A percentile compares a stretch with the other conserved stretches of the same genome.
Conservation (phyloP, 1,139 yeast genomes). For the Diutina catenulata region DNA sequence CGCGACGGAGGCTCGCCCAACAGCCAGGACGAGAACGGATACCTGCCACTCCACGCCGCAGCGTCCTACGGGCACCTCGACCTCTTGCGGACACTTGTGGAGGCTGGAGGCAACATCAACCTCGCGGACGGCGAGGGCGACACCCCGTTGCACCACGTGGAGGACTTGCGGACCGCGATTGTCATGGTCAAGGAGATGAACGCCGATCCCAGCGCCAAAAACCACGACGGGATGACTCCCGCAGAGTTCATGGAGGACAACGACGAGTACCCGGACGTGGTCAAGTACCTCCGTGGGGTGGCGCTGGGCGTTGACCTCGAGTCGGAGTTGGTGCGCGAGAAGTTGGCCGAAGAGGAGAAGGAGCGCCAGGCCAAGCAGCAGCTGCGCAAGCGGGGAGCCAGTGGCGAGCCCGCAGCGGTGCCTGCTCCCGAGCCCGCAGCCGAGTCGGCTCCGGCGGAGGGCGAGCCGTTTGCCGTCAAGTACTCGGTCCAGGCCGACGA, state of each 20-base stretch:
- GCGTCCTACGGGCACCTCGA: slow-evolving; percentile 82
- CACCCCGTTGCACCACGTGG: slow-evolving; percentile 88
- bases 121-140: slow-evolving; percentile 85
- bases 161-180: slow-evolving; percentile 54
- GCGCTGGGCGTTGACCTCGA: neutral
- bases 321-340: slow-evolving; percentile 24
- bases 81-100: slow-evolving; percentile 46
- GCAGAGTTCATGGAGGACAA: slow-evolving; percentile 68
- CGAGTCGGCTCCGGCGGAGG: slow-evolving; percentile 10
- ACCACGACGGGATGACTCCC: slow-evolving; percentile 64
- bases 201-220: slow-evolving; percentile 54
- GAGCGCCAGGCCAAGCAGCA: neutral
- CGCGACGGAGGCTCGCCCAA: slow-evolving; percentile 48
- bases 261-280: slow-evolving; percentile 73
- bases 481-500: slow-evolving; percentile 41
- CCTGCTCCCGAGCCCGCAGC: slow-evolving; percentile 6
- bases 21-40: slow-evolving; percentile 81
- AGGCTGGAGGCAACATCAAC: slow-evolving; percentile 67
- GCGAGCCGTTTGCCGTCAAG: slow-evolving; percentile 34
- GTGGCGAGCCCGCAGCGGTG: too few relatives aligned
- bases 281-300: slow-evolving; percentile 40
- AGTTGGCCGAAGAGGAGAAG: slow-evolving; percentile 11
- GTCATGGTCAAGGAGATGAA: slow-evolving; percentile 50
- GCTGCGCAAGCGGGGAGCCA: slow-evolving; percentile 2
- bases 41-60: slow-evolving; percentile 94